Evolutionary conservation across 176 grass and related monocot species (phyloP).

Genomic region (Avena eriantha): DNA sequence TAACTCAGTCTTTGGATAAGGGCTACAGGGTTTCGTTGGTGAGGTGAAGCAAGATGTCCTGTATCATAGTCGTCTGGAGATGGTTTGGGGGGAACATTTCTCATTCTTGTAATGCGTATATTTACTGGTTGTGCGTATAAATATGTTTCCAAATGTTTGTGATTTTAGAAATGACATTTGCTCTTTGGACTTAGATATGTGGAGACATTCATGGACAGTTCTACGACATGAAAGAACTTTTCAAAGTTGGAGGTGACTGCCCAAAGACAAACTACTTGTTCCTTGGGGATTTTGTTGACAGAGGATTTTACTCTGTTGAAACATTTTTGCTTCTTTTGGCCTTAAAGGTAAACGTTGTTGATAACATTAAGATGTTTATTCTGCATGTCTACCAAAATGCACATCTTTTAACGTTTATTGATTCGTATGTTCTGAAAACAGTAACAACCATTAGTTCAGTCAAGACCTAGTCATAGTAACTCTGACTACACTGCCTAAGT

Average conservation of each 20-base stretch:
- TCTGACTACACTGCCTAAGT: not conserved
- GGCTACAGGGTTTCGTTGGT: constrained; percentile 13
- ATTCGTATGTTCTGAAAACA: not conserved
- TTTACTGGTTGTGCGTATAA: not conserved
- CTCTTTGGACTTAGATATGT: constrained; percentile 74
- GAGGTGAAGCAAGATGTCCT: not conserved
- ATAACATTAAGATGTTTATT: constrained; percentile 12
- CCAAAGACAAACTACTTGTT: constrained; percentile 99
- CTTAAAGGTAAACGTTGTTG: constrained; percentile 76
- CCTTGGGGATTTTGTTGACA: constrained; percentile 98
- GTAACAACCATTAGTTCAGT: not conserved
- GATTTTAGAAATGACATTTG: constrained; percentile 28
- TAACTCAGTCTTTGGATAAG: not conserved
- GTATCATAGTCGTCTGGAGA: not conserved
- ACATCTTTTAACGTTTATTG: constrained; percentile 1
- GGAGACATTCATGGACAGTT: constrained; percentile 99
- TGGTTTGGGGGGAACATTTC: not conserved
- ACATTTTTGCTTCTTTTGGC: constrained; percentile 98
- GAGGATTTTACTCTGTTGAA: constrained; percentile 99
- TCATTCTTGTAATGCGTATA: not conserved
- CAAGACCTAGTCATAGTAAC: not conserved
- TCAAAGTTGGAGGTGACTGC: constrained; percentile 98
- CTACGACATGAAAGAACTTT: constrained; percentile 99
- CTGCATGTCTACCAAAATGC: not conserved
- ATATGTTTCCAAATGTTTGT: constrained; percentile 20